Evolutionary conservation across 2,329 filamentous ascomycete species (phyloP), one percentile per base, ranked within the genome.

Genomic region (Ambrosiella beaveri): DNA sequence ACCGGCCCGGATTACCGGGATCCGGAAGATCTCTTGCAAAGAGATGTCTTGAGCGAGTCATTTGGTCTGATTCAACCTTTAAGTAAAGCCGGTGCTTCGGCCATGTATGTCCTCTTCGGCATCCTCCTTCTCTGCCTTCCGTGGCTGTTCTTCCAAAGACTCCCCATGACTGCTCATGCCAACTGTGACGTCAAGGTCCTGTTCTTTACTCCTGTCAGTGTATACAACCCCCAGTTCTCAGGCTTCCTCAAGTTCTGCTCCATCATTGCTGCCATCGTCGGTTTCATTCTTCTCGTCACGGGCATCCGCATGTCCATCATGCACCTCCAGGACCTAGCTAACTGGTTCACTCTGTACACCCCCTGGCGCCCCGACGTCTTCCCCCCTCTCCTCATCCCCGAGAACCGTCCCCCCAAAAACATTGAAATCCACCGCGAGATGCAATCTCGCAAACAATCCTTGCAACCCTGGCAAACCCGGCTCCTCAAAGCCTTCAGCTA

Each of bases 341-440:
- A 57, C n/a, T 57, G 55, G 55, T 57, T 57, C 41, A 51, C 44
- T 11, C 36, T 47, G 6, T 19, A n/a, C 49, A 11, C 55, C n/a
- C 55, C 55, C 12, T 57, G 55, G 55, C 55, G 55, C 13, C 44
- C 55, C 1, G 44, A 51, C 35, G 55, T 57, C 3, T 47, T 49
- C 45, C 41, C 55, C 5, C 55, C 55, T 13, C 55, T 57, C 19
- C 55, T 57, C 27, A 57, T 57, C 35, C 41, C 44, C 15, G 41
- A 49, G 15, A 57, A 57, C 55, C 44, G 55, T 6, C 55, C 41
- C 19, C 55, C 55, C 15, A 36, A 36, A 40, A 50, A 50, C 13
- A 11, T 17, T 17, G 55, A 57, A 36, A 57, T 57, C 15, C 39
- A 57, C 6, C 11, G 15, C 3, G 55, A 47, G 27, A 57, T 50